These are phyloP conservation scores for Ogataea pignaliae DNA, from an alignment of 805 yeast species.

Conservation along the genomic window DNA sequence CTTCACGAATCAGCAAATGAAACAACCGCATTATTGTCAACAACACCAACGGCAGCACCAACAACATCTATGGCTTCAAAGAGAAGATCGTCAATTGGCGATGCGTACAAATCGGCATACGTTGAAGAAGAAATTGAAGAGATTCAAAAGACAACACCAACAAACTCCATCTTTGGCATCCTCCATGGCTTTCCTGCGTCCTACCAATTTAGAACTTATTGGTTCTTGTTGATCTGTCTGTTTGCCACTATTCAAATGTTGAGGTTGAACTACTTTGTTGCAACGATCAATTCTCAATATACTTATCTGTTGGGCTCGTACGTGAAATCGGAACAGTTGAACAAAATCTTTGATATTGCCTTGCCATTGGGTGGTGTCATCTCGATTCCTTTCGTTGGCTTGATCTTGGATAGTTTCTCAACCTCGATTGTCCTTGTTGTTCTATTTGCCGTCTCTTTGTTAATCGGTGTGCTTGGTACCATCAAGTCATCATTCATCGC, in stretches of 20 bases:
- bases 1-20: slow-evolving; percentile 17
- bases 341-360: slow-evolving; percentile 46
- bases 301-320: slow-evolving; percentile 39
- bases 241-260: slow-evolving; percentile 56
- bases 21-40: slow-evolving; percentile 12
- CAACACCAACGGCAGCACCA: slow-evolving; percentile 1
- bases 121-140: slow-evolving; percentile 44
- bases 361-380: slow-evolving; percentile 54
- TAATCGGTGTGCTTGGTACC: slow-evolving; percentile 47
- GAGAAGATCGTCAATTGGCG: slow-evolving; percentile 53
- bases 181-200: slow-evolving; percentile 48
- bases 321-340: slow-evolving; percentile 35
- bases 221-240: slow-evolving; percentile 46
- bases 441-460: slow-evolving; percentile 37
- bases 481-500: slow-evolving; percentile 33
- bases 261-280: slow-evolving; percentile 54
- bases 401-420: slow-evolving; percentile 44
- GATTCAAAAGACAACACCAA: slow-evolving; percentile 31
- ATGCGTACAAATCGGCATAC: slow-evolving; percentile 50
- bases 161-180: slow-evolving; percentile 44
- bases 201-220: slow-evolving; percentile 45
- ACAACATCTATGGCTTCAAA: slow-evolving; percentile 10
- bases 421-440: slow-evolving; percentile 40
- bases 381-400: slow-evolving; percentile 51
- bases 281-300: slow-evolving; percentile 54